Percentiles rank a stretch among this genome's conserved stretches.
Evolutionary conservation across 2,329 filamentous ascomycete genomes (phyloP).

Genomic region (Didymella lethalis): DNA sequence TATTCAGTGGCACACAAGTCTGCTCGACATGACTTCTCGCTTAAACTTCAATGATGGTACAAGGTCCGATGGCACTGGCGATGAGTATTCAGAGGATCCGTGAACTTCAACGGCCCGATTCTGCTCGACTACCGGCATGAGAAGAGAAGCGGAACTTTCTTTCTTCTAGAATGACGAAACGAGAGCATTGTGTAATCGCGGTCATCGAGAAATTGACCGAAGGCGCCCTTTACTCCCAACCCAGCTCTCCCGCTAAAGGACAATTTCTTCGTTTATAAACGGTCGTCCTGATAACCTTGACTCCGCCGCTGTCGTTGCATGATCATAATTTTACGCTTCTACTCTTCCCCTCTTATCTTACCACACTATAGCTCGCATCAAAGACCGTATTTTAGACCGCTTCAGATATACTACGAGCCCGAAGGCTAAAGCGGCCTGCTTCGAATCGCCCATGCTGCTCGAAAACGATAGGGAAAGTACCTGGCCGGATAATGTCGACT

Average conservation of each 20-base stretch:
- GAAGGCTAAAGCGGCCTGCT: background rate
- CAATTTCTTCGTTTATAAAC: background rate
- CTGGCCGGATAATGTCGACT: background rate
- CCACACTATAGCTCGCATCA: constrained; percentile 1
- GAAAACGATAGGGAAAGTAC: constrained; percentile 1
- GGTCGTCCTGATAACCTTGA: background rate
- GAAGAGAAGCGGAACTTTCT: background rate
- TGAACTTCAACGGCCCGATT: constrained; percentile 14
- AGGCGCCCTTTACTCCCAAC: background rate
- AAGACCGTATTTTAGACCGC: background rate
- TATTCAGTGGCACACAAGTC: background rate
- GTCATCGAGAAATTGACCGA: background rate
- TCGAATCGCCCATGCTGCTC: constrained; percentile 3
- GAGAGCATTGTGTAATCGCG: constrained; percentile 1
- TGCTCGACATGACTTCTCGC: background rate
- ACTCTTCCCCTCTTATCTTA: background rate
- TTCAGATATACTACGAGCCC: background rate
- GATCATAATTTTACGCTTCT: background rate
- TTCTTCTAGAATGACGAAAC: background rate
- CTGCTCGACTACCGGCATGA: constrained; percentile 10
- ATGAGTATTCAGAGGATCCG: background rate
- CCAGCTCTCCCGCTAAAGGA: background rate
- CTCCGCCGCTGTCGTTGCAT: background rate
- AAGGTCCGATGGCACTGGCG: background rate
- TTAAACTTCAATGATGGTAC: background rate